Base-by-base conservation (phyloP, 352 stramenopile genomes). In the Phytophthora pseudosyringae region DNA sequence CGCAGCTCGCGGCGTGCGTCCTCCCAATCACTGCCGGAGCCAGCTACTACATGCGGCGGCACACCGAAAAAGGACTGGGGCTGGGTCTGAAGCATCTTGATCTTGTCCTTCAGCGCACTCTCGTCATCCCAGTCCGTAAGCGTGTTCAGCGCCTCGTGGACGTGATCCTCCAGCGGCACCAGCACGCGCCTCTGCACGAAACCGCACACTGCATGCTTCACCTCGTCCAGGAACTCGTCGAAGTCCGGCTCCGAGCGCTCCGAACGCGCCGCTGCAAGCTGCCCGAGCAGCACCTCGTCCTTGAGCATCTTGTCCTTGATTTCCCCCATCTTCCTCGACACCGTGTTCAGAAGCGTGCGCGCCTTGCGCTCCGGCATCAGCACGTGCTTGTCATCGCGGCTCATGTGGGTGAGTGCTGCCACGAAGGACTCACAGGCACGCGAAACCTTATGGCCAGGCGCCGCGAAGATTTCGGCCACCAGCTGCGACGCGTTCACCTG, bases 171-270 rank as follows among this genome's bases (percentile, higher is more conserved):
- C 31, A 91, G 64, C 7, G 73, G 64, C 32, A 91, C 71, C 31
- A 86, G 59, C 41, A 91, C 67, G 18, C 57, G 64, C 46, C 75
- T 79, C 61, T 91, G 78, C 21, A 89, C 71, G 25, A 83, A 82
- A 0, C 58, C 64, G 26, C 69, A 75, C n/a, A 84, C 76, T 18
- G 78, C 78, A 46, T 81, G 80, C 25, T 83, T 84, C 21, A 89
- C 56, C 31, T 89, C 76, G 10, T 89, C 78, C 13, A 89, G 48
- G 28, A 88, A 86, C 31, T 91, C 76, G 38, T 91, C 78, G 36
- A 81, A 82, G 26, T 83, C 76, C 26, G 72, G 59, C 31, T 88
- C 80, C 0, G 46, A 69, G 48, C 74, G 64, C 44, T 81, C 70
- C 4, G 69, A 50, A 21, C 69, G 69, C 0, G 67, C 59, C 9